Base-by-base conservation (phyloP, 2,329 filamentous ascomycete genomes). In the Sodiomyces alkalinus region DNA sequence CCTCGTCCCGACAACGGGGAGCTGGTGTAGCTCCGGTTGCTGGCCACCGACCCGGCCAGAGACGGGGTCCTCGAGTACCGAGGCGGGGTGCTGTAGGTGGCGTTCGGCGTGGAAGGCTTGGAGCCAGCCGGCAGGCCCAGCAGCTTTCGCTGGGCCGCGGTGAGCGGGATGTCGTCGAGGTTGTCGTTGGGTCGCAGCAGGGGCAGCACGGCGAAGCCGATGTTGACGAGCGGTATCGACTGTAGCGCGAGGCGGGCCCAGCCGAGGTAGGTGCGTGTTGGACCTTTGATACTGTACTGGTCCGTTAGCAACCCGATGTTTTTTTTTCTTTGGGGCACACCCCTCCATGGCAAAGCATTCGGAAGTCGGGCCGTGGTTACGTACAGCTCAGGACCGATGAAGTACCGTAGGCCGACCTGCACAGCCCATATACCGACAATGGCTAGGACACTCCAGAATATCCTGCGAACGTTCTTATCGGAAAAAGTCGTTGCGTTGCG, bases 151-250 rank as follows among this genome's bases (percentile, higher is more conserved):
- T 96, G 90, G 9, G 75, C 74, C n/a, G 81, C 76, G 1, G 87
- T 94, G 39, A 98, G 68, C 35, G 87, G 74, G 28, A 98, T 92
- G 50, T 98, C 90, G 51, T 74, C 62, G 37, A 94, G 67, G 37
- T 85, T 68, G 51, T 96, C 90, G 40, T 64, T 64, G 23, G 67
- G 63, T 37, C 75, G 69, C 43, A 83, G 53, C 9, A 93, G 65
- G 3, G 87, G 90, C 25, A 73, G 59, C 32, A 81, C 57, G 20
- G 83, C 80, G 30, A 75, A 43, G 36, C 59, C 47, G 29, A 92
- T 79, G 52, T 92, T 92, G 43, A 77, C 51, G 27, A 79, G 39
- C 3, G 77, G 74, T 3, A 80, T 39, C 7, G 67, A 33, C 38
- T 79, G 65, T 12, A 68, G 27, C 6, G 52, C 32, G 30, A 60